A percentile compares a stretch with the other conserved stretches of the same genome.
These are phyloP conservation scores for Saccharomyces jurei DNA, from an alignment of 805 yeast species.

Conservation along the genomic window DNA sequence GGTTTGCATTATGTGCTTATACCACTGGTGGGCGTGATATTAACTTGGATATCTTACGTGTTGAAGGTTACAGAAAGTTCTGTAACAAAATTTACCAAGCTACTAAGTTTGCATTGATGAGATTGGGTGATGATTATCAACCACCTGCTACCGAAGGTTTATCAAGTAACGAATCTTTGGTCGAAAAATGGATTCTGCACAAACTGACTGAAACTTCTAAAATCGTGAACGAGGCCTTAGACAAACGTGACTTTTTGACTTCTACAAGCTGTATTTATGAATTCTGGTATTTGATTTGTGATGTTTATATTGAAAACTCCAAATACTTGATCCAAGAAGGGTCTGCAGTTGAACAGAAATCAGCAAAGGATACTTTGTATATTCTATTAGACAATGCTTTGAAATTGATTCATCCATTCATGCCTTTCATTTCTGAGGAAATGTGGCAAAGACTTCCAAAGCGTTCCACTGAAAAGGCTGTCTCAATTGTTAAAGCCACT, in stretches of 20 bases:
- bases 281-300: conserved; percentile 95
- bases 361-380: conserved; percentile 92
- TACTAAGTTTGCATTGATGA: conserved; percentile 89
- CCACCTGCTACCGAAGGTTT: conserved; percentile 63
- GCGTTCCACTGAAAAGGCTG: conserved; percentile 45
- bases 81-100: conserved; percentile 99
- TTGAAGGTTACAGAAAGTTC: conserved; percentile 98
- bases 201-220: conserved; percentile 66
- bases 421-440: conserved; percentile 96
- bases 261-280: conserved; percentile 82
- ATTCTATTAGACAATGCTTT: conserved; percentile 87
- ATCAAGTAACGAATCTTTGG: conserved; percentile 79
- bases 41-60: conserved; percentile 90
- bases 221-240: conserved; percentile 57
- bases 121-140: conserved; percentile 78
- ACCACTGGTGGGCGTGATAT: conserved; percentile 98
- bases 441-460: conserved; percentile 98
- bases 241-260: conserved; percentile 80
- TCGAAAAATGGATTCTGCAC: conserved; percentile 94
- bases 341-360: conserved; percentile 68
- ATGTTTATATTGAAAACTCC: conserved; percentile 95
- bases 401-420: conserved; percentile 90
- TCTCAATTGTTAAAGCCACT: conserved; percentile 67
- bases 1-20: conserved; percentile 97
- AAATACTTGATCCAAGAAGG: conserved; percentile 90